Evolutionary conservation across 306 rosid species (phyloP), one percentile per base, ranked within the genome.

Genomic region (Castanea sativa): DNA sequence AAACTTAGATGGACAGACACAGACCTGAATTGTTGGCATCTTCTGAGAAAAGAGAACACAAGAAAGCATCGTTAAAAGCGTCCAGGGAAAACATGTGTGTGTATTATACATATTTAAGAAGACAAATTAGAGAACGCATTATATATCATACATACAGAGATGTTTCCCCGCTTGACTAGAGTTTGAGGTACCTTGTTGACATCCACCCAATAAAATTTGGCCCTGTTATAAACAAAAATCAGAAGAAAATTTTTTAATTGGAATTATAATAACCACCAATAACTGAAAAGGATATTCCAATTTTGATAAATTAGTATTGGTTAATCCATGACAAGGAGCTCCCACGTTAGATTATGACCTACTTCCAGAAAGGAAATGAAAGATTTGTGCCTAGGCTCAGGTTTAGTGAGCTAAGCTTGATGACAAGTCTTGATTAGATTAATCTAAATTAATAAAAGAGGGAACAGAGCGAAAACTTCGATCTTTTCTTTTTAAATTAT

Each of bases 1-100:
- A 81, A 65, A n/a, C 29, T 52, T 11, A 19, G 30, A 57, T 18
- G 23, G 27, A 82, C 89, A 53, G 74, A 92, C 98, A 82, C 89
- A 53, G 74, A 92, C 98, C 97, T 95, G 99, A 87, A 91, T 86
- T 58, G 98, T 95, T 59, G 98, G 99, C 99, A 95, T 95, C 88
- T 95, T 95, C 99, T 95, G 94, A 18, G 20, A 43, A 79, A 64
- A 33, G 53, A 41, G 5, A 76, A 74, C 19, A 82, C 77, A 75
- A 10, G 23, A 59, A 30, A 45, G 5, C 69, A 49, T 5, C 33
- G 25, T 43, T 29, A 12, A 9, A 55, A 30, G 30, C 30, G 6
- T 74, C 55, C 3, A 67, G 30, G 29, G 51, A 4, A 58, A 32
- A 38, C 13, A 79, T 23, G 45, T 21, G 4, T 49, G 45, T 65